Evolutionary conservation across 129 eudicot genomes (phyloP).

Genomic region (Flaveria brownii): DNA sequence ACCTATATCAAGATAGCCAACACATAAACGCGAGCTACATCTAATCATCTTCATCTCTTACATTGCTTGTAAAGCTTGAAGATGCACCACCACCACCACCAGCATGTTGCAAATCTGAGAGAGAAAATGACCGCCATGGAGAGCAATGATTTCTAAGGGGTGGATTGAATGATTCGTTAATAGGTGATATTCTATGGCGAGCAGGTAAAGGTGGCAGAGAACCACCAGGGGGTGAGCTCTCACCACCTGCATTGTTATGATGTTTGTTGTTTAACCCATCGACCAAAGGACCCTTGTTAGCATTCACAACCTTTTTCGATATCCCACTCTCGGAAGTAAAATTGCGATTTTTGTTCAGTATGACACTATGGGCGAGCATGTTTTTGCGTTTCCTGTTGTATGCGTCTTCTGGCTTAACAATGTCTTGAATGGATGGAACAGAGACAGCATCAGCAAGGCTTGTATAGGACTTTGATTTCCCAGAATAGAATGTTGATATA

Average conservation of each 20-base stretch:
- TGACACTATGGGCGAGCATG: conserved; percentile 51
- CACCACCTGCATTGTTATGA: conserved; percentile 38
- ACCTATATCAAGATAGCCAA: conserved; percentile 32
- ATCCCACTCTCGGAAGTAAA: conserved; percentile 40
- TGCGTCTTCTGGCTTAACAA: conserved; percentile 72
- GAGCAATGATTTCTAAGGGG: conserved; percentile 41
- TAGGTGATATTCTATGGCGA: conserved; percentile 39
- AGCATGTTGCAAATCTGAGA: conserved; percentile 71
- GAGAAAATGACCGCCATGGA: conserved; percentile 69
- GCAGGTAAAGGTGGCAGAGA: conserved; percentile 64
- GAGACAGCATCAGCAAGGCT: conserved; percentile 61
- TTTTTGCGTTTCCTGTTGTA: conserved; percentile 81
- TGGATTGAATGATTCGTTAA: conserved; percentile 35
- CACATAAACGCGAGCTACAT: conserved; percentile 18
- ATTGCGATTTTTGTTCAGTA: conserved; percentile 45
- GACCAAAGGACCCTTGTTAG: conserved; percentile 46
- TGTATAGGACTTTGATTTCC: conserved; percentile 81
- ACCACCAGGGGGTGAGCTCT: conserved; percentile 38
- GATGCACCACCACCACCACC: conserved; percentile 27
- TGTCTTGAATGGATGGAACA: conserved; percentile 61
- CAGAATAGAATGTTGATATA: conserved; percentile 67
- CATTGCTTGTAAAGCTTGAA: conserved; percentile 32
- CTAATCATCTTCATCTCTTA: conserved; percentile 31
- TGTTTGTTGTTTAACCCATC: conserved; percentile 39
- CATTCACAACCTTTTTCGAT: conserved; percentile 47